Conservation (phyloP, 257 asterid genomes). For the Ocimum tenuiflorum region DNA sequence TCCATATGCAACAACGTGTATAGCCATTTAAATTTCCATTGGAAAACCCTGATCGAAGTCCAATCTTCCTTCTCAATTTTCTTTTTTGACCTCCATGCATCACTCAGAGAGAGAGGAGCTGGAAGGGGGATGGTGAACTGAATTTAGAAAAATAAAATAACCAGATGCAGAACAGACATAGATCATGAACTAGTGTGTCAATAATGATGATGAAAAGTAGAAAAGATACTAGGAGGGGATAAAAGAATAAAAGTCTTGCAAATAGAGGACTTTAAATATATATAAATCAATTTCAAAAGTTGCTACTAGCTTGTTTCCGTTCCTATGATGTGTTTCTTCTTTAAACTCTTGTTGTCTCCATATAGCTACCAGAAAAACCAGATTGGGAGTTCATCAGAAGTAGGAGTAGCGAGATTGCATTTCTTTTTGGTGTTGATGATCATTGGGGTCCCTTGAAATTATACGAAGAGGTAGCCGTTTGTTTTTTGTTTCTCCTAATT, state of each 20-base stretch:
- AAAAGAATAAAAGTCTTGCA: not conserved
- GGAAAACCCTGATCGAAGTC: too few species aligned
- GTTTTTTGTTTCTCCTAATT: not conserved
- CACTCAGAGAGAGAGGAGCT: too few species aligned
- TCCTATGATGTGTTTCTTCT: not conserved
- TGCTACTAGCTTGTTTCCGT: not conserved
- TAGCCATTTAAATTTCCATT: too few species aligned
- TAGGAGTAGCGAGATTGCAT: slow-evolving; percentile 51
- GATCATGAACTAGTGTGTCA: too few species aligned
- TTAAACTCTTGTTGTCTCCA: not conserved
- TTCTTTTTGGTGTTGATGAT: slow-evolving; percentile 73
- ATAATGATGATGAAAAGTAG: not conserved
- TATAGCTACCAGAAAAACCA: slow-evolving; percentile 56
- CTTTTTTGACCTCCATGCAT: too few species aligned
- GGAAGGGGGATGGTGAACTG: too few species aligned
- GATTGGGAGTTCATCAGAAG: slow-evolving; percentile 64
- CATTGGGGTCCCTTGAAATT: slow-evolving; percentile 93
- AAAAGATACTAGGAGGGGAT: not conserved
- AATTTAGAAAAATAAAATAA: too few species aligned
- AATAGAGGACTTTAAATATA: not conserved
- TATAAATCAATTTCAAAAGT: not conserved
- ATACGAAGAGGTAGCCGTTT: slow-evolving; percentile 61
- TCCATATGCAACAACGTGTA: too few species aligned
- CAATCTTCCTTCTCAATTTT: too few species aligned
- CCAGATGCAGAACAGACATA: too few species aligned